Evolutionary conservation across 306 rosid genomes (phyloP), one percentile per base, ranked within the genome.

Genomic region (Acmispon strigosus): DNA sequence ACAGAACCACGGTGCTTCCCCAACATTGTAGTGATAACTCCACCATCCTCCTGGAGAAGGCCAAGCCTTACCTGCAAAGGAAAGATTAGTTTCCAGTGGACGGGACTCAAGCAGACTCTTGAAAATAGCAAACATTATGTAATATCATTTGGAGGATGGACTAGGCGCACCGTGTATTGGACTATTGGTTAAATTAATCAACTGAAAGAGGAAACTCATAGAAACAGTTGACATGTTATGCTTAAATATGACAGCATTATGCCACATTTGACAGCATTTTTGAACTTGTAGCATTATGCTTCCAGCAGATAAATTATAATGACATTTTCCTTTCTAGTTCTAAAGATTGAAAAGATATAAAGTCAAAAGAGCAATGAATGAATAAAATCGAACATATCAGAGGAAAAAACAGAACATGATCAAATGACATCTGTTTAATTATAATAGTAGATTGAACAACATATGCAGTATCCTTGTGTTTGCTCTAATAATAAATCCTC

Each of bases 61-160:
- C 89, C 88, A 70, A 87, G 88, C 83, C 88, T 80, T 62, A 83
- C 84, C 89, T 87, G 80, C 51, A 62, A 36, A 47, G 42, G 50
- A 63, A 52, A 43, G 3, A 39, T 66, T 49, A 61, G 19, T 48
- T 61, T 34, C 53, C 56, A 43, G 68, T 20, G n/a, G 59, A 71
- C 39, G 76, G 59, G 50, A 68, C 56, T 41, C 15, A 60, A 27
- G 63, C 58, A 66, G 27, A 56, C 55, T 52, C 60, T 53, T 44
- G 7, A 37, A 49, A 60, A 62, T n/a, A 49, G 55, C 63, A 63
- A 7, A 62, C 56, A 39, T 45, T 53, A 43, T 22, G 32, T 7
- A 41, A 50, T 39, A 36, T 32, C 55, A 17, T 53, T 44, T 4
- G 24, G 32, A 29, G 62, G 63, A 50, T 36, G 68, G 17, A 48